Percentiles rank a stretch among this genome's conserved stretches.
These are phyloP conservation scores for Phaeodactylum tricornutum DNA, from an alignment of 108 stramenopile species.

Conservation along the genomic window DNA sequence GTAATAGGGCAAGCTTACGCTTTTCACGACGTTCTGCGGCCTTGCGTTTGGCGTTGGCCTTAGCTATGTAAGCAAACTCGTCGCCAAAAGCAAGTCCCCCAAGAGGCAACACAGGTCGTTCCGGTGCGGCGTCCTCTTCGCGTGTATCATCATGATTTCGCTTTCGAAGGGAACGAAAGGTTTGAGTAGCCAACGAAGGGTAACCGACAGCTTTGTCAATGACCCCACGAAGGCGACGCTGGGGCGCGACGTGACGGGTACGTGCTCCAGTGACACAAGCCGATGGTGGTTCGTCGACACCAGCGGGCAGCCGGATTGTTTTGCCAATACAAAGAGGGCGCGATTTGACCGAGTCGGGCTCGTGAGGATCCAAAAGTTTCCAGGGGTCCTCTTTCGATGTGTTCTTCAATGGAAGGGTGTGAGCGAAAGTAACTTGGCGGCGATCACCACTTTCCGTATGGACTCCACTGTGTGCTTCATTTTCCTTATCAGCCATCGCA, in stretches of 20 bases:
- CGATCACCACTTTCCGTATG: background rate
- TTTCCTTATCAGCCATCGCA: background rate
- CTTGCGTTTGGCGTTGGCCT: conserved; percentile 45
- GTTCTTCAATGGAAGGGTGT: background rate
- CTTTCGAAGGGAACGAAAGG: too few relatives aligned
- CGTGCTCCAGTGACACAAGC: conserved; percentile 63
- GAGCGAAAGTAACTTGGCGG: background rate
- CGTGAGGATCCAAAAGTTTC: conserved; percentile 81
- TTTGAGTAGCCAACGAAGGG: background rate
- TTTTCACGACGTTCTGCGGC: conserved; percentile 36
- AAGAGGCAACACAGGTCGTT: conserved; percentile 27
- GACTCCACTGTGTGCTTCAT: background rate
- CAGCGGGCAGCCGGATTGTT: conserved; percentile 67
- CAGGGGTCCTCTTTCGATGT: conserved; percentile 57
- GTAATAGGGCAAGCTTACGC: too few relatives aligned
- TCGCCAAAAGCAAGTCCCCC: conserved; percentile 53
- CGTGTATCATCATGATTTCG: too few relatives aligned
- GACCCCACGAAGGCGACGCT: too few relatives aligned
- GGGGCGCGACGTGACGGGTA: conserved; percentile 19
- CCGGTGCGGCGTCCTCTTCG: conserved; percentile 3
- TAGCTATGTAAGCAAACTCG: conserved; percentile 79
- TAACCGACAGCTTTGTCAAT: background rate
- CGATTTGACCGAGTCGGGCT: conserved; percentile 22
- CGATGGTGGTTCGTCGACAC: conserved; percentile 47
- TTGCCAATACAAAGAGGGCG: conserved; percentile 62